Percentiles rank a stretch among this genome's conserved stretches.
Conservation (phyloP, 106 monocot genomes). For the Cymbidium sinense region DNA sequence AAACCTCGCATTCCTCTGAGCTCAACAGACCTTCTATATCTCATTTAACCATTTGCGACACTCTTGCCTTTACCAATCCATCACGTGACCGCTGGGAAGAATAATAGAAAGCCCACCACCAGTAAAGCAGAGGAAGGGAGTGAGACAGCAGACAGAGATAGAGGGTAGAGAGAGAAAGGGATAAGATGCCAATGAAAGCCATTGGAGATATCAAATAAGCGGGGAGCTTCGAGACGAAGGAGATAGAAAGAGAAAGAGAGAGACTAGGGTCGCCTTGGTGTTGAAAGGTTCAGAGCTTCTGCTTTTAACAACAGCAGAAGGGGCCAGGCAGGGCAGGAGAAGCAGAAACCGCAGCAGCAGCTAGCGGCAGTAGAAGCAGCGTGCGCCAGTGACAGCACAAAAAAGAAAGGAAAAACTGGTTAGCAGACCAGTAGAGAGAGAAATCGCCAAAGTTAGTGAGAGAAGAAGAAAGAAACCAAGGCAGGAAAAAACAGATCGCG, state of each 20-base stretch:
- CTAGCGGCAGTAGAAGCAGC: neutral
- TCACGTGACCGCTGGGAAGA: slow-evolving; percentile 3
- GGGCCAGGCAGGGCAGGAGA: neutral
- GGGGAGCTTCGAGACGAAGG: no score
- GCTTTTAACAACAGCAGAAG: slow-evolving; percentile 5
- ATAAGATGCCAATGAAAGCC: neutral
- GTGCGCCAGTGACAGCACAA: neutral
- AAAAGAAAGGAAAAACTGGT: neutral
- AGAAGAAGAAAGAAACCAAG: neutral
- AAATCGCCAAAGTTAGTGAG: slow-evolving; percentile 1
- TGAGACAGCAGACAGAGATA: slow-evolving; percentile 7
- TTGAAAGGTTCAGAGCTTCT: neutral
- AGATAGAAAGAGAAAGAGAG: neutral
- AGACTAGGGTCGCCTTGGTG: neutral
- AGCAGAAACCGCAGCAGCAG: neutral
- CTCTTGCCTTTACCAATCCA: neutral
- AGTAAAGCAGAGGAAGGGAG: neutral
- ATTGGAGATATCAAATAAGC: no score
- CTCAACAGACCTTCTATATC: neutral
- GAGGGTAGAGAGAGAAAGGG: neutral
- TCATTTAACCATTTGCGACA: slow-evolving; percentile 1
- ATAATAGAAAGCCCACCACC: neutral
- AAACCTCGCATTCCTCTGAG: neutral
- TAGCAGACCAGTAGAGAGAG: neutral
- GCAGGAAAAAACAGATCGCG: neutral